A percentile compares a stretch with the other conserved stretches of the same genome.
Evolutionary conservation across 2,329 filamentous ascomycete species (phyloP).

Genomic region (Fusarium newnesense): DNA sequence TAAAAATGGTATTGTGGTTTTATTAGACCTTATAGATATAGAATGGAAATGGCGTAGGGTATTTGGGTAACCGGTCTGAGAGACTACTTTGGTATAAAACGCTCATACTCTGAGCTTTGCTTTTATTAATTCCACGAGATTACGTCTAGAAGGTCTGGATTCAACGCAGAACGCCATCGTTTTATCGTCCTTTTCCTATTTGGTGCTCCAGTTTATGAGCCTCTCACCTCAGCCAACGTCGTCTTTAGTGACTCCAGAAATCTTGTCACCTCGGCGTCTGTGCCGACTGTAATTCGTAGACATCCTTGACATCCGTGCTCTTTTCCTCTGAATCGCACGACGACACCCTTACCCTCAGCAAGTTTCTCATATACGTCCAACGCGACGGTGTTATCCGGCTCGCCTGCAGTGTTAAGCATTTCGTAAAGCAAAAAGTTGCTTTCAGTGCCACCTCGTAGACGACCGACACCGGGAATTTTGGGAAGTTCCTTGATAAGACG

Average conservation of each 20-base stretch:
- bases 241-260: conserved; percentile 76
- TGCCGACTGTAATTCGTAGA: conserved; percentile 91
- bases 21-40: conserved; percentile 33
- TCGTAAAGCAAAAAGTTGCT: conserved; percentile 94
- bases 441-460: conserved; percentile 80
- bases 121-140: conserved; percentile 43
- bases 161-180: conserved; percentile 36
- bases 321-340: conserved; percentile 92
- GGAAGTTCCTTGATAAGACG: conserved; percentile 79
- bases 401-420: conserved; percentile 77
- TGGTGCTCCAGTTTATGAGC: conserved; percentile 20
- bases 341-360: conserved; percentile 87
- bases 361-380: conserved; percentile 84
- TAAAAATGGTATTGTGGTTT: conserved; percentile 25
- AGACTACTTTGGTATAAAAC: conserved; percentile 27
- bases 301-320: conserved; percentile 91
- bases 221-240: conserved; percentile 58
- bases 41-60: conserved; percentile 28
- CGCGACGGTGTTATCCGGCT: conserved; percentile 82
- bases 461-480: conserved; percentile 79
- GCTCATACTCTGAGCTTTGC: conserved; percentile 28
- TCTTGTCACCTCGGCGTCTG: conserved; percentile 82
- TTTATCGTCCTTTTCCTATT: conserved; percentile 10
- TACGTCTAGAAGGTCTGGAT: conserved; percentile 39
- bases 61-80: conserved; percentile 14